These are phyloP conservation scores for Ceratocystis eucalypticola DNA, from an alignment of 2,329 filamentous ascomycete genomes.

Conservation along the genomic window DNA sequence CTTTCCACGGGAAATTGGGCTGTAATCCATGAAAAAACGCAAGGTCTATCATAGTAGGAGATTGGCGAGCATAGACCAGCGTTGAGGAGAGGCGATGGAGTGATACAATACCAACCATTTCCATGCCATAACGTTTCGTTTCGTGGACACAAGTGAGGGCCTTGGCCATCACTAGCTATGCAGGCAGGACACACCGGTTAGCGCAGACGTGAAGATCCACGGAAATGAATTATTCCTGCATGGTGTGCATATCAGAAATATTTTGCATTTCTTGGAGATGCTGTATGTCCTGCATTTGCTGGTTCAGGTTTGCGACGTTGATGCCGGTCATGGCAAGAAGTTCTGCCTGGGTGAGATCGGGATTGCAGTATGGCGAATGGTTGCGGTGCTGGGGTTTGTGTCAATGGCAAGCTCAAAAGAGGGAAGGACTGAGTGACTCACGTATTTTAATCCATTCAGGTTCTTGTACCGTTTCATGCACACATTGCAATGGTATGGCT, in stretches of 20 bases:
- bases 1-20: neutral
- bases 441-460: conserved; percentile 92
- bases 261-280: conserved; percentile 18
- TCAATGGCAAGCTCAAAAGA: neutral
- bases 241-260: conserved; percentile 16
- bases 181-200: neutral
- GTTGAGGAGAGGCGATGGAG: neutral
- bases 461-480: conserved; percentile 99
- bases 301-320: conserved; percentile 15
- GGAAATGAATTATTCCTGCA: conserved; percentile 14
- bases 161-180: neutral
- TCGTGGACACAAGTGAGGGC: neutral
- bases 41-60: neutral
- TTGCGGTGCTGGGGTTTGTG: conserved; percentile 18
- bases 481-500: conserved; percentile 92
- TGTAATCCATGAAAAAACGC: neutral
- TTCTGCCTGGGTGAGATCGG: conserved; percentile 20
- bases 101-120: neutral
- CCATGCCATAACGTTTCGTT: neutral
- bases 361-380: conserved; percentile 21
- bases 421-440: conserved; percentile 29
- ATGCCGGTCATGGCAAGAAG: conserved; percentile 19
- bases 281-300: conserved; percentile 13
- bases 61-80: neutral
- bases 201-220: neutral